These are phyloP conservation scores for Neurospora sp. DNA, from an alignment of 495 filamentous ascomycete species.

Conservation along the genomic window DNA sequence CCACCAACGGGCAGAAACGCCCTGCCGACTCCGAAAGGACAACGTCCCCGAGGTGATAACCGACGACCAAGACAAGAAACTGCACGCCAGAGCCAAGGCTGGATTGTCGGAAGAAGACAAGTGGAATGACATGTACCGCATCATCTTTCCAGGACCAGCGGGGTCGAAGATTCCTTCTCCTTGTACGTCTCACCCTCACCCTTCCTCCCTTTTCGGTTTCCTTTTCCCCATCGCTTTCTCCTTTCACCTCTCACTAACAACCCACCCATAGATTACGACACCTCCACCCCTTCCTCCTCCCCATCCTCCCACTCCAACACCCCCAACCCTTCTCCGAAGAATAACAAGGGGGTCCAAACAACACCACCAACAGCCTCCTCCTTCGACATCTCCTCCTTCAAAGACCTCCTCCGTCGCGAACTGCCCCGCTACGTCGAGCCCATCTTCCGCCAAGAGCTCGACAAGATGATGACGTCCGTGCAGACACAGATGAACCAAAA, in stretches of 20 bases:
- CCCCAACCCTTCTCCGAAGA: not conserved
- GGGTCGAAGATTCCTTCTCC: not conserved
- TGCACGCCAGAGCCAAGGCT: slow-evolving; percentile 13
- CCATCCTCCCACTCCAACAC: not conserved
- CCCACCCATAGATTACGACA: not conserved
- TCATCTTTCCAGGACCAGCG: slow-evolving; percentile 12
- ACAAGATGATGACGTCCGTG: slow-evolving; percentile 8
- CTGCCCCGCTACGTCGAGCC: slow-evolving; percentile 10
- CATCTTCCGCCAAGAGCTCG: slow-evolving; percentile 15
- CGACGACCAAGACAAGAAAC: slow-evolving; percentile 19
- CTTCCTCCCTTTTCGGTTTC: too few species aligned
- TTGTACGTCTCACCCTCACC: too few species aligned
- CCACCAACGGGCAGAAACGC: slow-evolving; percentile 28
- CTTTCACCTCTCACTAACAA: too few species aligned
- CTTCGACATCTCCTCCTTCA: not conserved
- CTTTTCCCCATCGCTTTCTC: too few species aligned
- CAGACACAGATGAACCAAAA: slow-evolving; percentile 10
- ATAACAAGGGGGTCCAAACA: not conserved
- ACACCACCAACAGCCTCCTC: not conserved
- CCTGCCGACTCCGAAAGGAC: slow-evolving; percentile 18
- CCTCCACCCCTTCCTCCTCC: not conserved
- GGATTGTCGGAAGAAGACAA: slow-evolving; percentile 15
- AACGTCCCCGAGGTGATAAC: slow-evolving; percentile 13
- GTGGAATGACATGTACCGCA: slow-evolving; percentile 22
- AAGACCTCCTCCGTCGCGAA: slow-evolving; percentile 10